Percentiles rank a stretch among this genome's conserved stretches.
phyloP scores from a whole-genome alignment of 2,329 filamentous ascomycete species.

The Penicillium frequentans region DNA sequence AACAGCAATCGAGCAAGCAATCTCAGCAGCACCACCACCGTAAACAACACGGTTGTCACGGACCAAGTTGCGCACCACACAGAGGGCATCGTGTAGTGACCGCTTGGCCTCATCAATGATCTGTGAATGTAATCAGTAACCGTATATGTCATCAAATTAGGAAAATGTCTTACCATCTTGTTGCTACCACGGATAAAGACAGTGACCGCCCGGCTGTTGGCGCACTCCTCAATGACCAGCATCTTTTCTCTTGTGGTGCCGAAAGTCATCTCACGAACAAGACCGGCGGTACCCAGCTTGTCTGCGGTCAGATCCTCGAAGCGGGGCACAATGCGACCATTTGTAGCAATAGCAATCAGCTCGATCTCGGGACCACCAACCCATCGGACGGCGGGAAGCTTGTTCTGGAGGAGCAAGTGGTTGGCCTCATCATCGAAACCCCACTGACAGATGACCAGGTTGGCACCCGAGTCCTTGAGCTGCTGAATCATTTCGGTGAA shows the following conservation, averaged over 20 bases:
- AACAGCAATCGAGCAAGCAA: constrained; percentile 93
- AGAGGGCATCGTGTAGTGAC: constrained; percentile 94
- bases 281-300: constrained; percentile 86
- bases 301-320: constrained; percentile 91
- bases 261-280: constrained; percentile 93
- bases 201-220: constrained; percentile 94
- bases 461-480: constrained; percentile 95
- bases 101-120: constrained; percentile 99
- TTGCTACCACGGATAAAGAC: constrained; percentile 96
- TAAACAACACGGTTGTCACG: constrained; percentile 97
- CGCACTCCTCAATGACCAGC: constrained; percentile 98
- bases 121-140: constrained; percentile 47
- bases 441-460: constrained; percentile 98
- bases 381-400: constrained; percentile 94
- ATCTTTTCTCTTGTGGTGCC: constrained; percentile 99
- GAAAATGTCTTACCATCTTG: constrained; percentile 79
- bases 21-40: constrained; percentile 93
- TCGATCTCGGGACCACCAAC: constrained; percentile 98
- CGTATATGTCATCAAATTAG: background rate
- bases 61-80: constrained; percentile 95
- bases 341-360: constrained; percentile 96
- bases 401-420: constrained; percentile 92
- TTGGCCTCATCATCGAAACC: constrained; percentile 99
- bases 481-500: constrained; percentile 98
- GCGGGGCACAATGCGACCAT: constrained; percentile 93